These are phyloP conservation scores for Ogataea pini DNA, from an alignment of 805 yeast species.

Conservation along the genomic window DNA sequence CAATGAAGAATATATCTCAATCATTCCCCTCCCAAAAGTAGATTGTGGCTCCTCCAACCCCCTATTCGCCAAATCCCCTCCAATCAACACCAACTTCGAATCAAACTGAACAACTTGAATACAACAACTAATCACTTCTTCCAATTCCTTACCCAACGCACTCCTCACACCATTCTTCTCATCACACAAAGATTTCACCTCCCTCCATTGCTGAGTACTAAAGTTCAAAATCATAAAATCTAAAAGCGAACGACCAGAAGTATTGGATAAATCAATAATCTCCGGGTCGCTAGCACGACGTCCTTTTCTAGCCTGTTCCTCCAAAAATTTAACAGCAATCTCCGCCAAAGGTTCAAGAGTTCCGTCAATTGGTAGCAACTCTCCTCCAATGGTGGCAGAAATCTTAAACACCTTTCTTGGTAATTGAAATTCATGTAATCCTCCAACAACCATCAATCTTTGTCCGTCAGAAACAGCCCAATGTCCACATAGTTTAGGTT, in stretches of 20 bases:
- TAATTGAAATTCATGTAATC: slow-evolving; percentile 22
- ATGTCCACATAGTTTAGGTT: slow-evolving; percentile 32
- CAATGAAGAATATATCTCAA: slow-evolving; percentile 23
- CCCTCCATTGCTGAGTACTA: slow-evolving; percentile 25
- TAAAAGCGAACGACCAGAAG: neutral
- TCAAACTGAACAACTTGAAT: slow-evolving; percentile 20
- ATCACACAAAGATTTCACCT: slow-evolving; percentile 13
- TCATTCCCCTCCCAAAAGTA: slow-evolving; percentile 16
- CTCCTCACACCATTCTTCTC: neutral
- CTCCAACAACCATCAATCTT: slow-evolving; percentile 29
- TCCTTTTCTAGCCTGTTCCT: neutral
- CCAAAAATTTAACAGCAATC: neutral
- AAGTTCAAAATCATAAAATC: slow-evolving; percentile 23
- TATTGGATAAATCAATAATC: neutral
- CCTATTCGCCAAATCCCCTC: slow-evolving; percentile 23
- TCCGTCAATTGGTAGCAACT: neutral
- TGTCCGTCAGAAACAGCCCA: slow-evolving; percentile 19
- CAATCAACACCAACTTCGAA: slow-evolving; percentile 24
- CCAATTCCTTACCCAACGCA: neutral
- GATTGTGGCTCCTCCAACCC: slow-evolving; percentile 7
- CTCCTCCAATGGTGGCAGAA: neutral
- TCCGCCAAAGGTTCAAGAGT: neutral
- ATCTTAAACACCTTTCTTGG: slow-evolving; percentile 2
- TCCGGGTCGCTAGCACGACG: slow-evolving; percentile 6
- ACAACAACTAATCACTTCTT: slow-evolving; percentile 8